Evolutionary conservation across 2,329 filamentous ascomycete genomes (phyloP), one percentile per base, ranked within the genome.

Genomic region (Davidsoniella eucalypti): DNA sequence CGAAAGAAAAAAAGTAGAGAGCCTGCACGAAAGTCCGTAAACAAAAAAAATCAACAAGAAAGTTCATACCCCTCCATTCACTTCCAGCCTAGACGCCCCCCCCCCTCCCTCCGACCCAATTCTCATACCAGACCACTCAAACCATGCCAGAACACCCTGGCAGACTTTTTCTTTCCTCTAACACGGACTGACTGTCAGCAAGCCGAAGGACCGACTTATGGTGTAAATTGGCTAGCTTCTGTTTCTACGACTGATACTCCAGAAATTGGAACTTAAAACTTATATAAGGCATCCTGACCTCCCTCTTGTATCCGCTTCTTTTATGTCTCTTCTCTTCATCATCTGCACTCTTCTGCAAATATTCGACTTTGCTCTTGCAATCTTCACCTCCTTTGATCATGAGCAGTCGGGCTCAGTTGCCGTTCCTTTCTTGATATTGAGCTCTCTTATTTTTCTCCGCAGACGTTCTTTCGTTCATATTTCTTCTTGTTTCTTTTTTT

Each of bases 251-350:
- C 26, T 29, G 7, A 29, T 29, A 8, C 10, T 29, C 7, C 2
- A 29, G 10, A 29, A 2, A 2, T 29, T 10, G 5, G 26, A 29
- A 29, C 8, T 10, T 29, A 10, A 8, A 29, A 29, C 26, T 9
- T 29, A 16, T 56, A 57, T 57, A 57, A 56, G 55, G 26, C 36
- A 16, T 38, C 40, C 40, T 10, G 17, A 25, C 29, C 36, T 25
- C 49, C 44, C 52, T 44, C 47, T 21, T 21, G 17, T 18, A 47
- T 48, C 25, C 12, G 23, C 21, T 4, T 4, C n/a, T 14, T 17
- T 6, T 8, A 21, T 16, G 7, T 16, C 23, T 40, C 10, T 46
- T 42, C 51, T 49, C 14, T 29, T 50, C 17, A 38, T 16, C 47
- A 49, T 53, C 51, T 53, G 47, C 46, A 45, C 36, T n/a, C 39